Conservation (phyloP, 176 grass and related monocot genomes). For the Lolium rigidum region DNA sequence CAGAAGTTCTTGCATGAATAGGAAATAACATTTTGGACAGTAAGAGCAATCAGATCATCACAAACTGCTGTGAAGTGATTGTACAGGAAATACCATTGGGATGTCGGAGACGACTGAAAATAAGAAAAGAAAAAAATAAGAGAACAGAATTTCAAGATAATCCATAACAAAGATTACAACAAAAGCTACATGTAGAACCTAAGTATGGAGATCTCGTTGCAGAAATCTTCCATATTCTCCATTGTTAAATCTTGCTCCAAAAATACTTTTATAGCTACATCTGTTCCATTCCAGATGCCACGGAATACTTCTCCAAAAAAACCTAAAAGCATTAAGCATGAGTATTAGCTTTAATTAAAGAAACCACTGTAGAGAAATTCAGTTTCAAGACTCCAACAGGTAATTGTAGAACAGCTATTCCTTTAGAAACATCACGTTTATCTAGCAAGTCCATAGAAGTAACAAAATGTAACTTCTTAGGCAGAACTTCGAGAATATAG, state of each 20-base stretch:
- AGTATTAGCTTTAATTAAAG: constrained; percentile 21
- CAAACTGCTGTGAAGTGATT: constrained; percentile 22
- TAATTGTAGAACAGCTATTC: constrained; percentile 21
- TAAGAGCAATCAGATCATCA: constrained; percentile 9
- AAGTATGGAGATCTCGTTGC: constrained; percentile 97
- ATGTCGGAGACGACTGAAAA: constrained; percentile 95
- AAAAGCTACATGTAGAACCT: constrained; percentile 61
- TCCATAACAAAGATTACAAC: constrained; percentile 25
- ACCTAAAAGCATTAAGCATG: constrained; percentile 56
- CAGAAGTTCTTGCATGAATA: constrained; percentile 19
- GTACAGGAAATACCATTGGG: constrained; percentile 80
- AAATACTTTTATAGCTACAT: constrained; percentile 99
- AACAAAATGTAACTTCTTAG: constrained; percentile 3
- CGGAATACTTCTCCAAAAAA: constrained; percentile 98
- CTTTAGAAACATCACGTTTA: constrained; percentile 17
- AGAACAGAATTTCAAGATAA: constrained; percentile 27
- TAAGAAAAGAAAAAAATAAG: constrained; percentile 43
- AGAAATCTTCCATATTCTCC: constrained; percentile 99
- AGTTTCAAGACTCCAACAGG: constrained; percentile 19
- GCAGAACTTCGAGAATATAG: constrained; percentile 15
- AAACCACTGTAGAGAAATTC: constrained; percentile 3
- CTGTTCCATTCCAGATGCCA: constrained; percentile 96
- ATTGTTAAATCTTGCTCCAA: constrained; percentile 98
- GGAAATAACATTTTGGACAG: constrained; percentile 29
- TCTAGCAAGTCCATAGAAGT: not conserved